phyloP scores from a whole-genome alignment of 176 grass and related monocot genomes.

The Phoenix dactylifera region DNA sequence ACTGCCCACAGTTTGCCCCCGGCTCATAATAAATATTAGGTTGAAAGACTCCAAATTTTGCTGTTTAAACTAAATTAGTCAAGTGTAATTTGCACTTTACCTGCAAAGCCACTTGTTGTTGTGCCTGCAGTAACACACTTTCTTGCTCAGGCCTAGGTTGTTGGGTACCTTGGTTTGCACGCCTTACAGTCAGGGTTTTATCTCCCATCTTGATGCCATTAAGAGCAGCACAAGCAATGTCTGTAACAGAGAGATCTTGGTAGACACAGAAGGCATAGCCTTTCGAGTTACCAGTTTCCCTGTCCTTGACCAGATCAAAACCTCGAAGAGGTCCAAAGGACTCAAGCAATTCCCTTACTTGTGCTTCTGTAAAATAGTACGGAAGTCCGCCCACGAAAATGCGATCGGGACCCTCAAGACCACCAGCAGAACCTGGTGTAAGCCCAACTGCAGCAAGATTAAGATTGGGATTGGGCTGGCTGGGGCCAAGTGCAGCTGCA shows the following conservation, averaged over 20 bases:
- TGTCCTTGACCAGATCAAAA: conserved; percentile 97
- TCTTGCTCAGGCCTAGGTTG: conserved; percentile 95
- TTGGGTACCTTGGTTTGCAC: conserved; percentile 78
- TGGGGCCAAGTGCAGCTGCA: conserved; percentile 85
- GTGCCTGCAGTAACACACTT: conserved; percentile 69
- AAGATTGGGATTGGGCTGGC: conserved; percentile 90
- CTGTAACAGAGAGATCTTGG: conserved; percentile 76
- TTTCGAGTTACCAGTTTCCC: conserved; percentile 94
- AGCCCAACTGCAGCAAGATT: conserved; percentile 90
- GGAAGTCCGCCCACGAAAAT: conserved; percentile 95
- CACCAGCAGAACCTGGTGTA: conserved; percentile 86
- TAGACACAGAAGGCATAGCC: conserved; percentile 98
- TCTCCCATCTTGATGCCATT: conserved; percentile 99
- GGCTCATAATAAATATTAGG: no score
- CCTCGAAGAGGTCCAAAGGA: conserved; percentile 88
- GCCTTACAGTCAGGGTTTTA: conserved; percentile 91
- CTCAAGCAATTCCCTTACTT: conserved; percentile 89
- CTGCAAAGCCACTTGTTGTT: conserved; percentile 90
- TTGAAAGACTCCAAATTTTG: no score
- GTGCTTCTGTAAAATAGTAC: conserved; percentile 93
- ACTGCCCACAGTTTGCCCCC: no score
- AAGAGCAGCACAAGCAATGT: conserved; percentile 95
- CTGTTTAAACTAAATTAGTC: no score
- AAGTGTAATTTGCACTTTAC: conserved; percentile 18
- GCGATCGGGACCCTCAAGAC: conserved; percentile 88